Percentiles rank a stretch among this genome's conserved stretches.
These are phyloP conservation scores for Coniferiporia sulphurascens DNA, from an alignment of 1,284 basidiomycete species.

Conservation along the genomic window DNA sequence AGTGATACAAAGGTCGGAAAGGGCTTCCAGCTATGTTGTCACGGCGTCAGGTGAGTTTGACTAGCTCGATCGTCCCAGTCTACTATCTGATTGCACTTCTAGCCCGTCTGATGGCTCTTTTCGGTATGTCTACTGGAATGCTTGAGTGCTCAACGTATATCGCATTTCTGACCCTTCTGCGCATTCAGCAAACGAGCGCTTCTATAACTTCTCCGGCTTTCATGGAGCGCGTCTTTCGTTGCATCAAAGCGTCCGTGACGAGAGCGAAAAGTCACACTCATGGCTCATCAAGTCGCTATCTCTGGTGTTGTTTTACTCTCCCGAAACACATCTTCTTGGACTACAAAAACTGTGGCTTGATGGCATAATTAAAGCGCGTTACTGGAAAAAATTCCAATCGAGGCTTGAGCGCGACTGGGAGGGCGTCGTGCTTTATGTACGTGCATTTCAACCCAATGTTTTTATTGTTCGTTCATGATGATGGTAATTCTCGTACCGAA, in stretches of 20 bases:
- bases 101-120: conserved; percentile 45
- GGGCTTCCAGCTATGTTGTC: not conserved
- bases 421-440: conserved; percentile 32
- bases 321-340: conserved; percentile 35
- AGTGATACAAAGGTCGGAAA: not conserved
- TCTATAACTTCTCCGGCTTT: conserved; percentile 50
- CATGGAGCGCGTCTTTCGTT: conserved; percentile 44
- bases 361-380: conserved; percentile 23
- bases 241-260: conserved; percentile 38
- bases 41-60: conserved; percentile 30
- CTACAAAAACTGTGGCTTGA: conserved; percentile 40
- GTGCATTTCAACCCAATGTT: conserved; percentile 2
- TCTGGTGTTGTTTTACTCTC: conserved; percentile 39
- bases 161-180: not conserved
- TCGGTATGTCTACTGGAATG: conserved; percentile 31
- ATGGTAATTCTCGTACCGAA: not conserved
- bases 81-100: not conserved
- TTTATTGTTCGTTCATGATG: not conserved
- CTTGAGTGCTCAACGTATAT: not conserved
- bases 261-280: conserved; percentile 26
- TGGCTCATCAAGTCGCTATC: conserved; percentile 30
- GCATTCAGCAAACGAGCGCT: conserved; percentile 37
- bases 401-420: conserved; percentile 31
- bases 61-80: not conserved
- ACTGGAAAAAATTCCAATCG: conserved; percentile 31